phyloP scores from a whole-genome alignment of 352 stramenopile species.

The Globisporangium paddicum region DNA sequence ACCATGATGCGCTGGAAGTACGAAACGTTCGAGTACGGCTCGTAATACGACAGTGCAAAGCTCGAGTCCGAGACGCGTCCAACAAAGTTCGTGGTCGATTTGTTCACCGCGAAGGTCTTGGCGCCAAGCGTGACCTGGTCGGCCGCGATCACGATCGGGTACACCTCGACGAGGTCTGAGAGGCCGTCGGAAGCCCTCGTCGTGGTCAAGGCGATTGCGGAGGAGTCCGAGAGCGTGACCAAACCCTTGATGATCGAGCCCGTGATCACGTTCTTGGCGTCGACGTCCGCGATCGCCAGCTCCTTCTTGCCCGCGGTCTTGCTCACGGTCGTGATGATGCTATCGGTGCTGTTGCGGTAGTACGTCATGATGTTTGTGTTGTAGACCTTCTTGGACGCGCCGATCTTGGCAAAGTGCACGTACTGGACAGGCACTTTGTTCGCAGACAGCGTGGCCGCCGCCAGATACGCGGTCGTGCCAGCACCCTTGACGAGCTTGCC shows the following conservation, averaged over 20 bases:
- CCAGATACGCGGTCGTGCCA: constrained; percentile 68
- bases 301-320: constrained; percentile 40
- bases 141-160: constrained; percentile 44
- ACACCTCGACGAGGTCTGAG: constrained; percentile 35
- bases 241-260: constrained; percentile 54
- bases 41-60: constrained; percentile 67
- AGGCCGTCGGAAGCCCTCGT: constrained; percentile 34
- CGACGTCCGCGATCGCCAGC: constrained; percentile 32
- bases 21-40: constrained; percentile 52
- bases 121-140: constrained; percentile 34
- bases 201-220: constrained; percentile 46
- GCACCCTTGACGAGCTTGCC: constrained; percentile 52
- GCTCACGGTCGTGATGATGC: constrained; percentile 50
- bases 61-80: constrained; percentile 52
- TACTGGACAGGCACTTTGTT: constrained; percentile 43
- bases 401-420: constrained; percentile 57
- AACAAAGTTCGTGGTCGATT: constrained; percentile 64
- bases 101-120: constrained; percentile 45
- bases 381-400: constrained; percentile 36
- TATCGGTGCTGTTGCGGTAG: constrained; percentile 35
- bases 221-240: constrained; percentile 55
- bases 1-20: constrained; percentile 66
- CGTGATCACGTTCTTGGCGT: constrained; percentile 43
- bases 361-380: constrained; percentile 59
- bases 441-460: constrained; percentile 35